Evolutionary conservation across 768 basidiomycete species (phyloP).

Genomic region (Serendipita sp.): DNA sequence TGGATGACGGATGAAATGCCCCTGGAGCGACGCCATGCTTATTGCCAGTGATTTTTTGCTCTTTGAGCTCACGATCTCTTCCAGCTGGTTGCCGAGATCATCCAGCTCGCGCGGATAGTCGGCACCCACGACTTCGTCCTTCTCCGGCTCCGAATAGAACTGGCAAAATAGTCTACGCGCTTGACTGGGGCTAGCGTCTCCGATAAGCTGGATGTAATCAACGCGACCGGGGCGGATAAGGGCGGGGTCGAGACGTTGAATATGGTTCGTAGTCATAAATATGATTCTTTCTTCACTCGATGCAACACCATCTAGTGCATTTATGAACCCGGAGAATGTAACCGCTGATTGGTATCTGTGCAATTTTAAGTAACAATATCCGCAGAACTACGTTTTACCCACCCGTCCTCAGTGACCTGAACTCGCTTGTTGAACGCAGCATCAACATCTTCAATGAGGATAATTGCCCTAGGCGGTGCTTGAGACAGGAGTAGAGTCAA

Average conservation of each 20-base stretch:
- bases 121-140: constrained; percentile 21
- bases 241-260: constrained; percentile 77
- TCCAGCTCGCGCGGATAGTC: constrained; percentile 26
- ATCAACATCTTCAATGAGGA: constrained; percentile 96
- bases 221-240: constrained; percentile 93
- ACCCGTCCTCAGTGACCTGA: constrained; percentile 88
- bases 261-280: constrained; percentile 98
- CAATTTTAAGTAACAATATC: background rate
- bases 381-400: constrained; percentile 18
- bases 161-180: constrained; percentile 59
- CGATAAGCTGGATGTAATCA: constrained; percentile 68
- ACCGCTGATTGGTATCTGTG: constrained; percentile 82
- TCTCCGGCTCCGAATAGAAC: constrained; percentile 48
- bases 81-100: constrained; percentile 35
- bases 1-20: constrained; percentile 69
- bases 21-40: constrained; percentile 95
- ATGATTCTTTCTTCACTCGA: constrained; percentile 96
- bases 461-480: constrained; percentile 79
- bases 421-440: constrained; percentile 91
- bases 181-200: constrained; percentile 73
- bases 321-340: constrained; percentile 94
- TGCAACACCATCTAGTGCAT: constrained; percentile 92
- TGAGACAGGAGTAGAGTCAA: constrained; percentile 85
- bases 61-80: constrained; percentile 37
- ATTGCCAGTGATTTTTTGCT: constrained; percentile 39